Evolutionary conservation across 1,139 yeast species (phyloP).

Genomic region (Kodamaea suecica): DNA sequence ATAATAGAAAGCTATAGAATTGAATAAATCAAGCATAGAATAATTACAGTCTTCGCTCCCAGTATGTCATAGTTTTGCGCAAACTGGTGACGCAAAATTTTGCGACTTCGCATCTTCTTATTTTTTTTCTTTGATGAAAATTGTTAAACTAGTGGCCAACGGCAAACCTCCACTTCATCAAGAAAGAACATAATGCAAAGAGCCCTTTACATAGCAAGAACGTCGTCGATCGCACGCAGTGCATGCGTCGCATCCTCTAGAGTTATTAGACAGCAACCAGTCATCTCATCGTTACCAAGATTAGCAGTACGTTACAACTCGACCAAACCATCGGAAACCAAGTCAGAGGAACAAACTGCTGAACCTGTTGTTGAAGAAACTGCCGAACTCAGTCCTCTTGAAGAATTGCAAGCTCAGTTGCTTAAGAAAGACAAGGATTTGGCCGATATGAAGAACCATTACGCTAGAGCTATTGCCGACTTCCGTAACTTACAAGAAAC

Average conservation of each 20-base stretch:
- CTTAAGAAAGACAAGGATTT: conserved; percentile 72
- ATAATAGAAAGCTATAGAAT: not conserved
- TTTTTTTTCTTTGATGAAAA: conserved; percentile 2
- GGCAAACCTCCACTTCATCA: conserved; percentile 2
- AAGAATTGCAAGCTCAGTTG: conserved; percentile 53
- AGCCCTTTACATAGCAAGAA: conserved; percentile 26
- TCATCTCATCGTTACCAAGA: conserved; percentile 13
- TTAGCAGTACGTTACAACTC: conserved; percentile 23
- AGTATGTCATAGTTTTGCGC: no score
- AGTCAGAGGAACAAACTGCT: conserved; percentile 11
- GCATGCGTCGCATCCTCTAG: conserved; percentile 15
- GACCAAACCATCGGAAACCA: conserved; percentile 15
- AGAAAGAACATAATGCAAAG: conserved; percentile 31
- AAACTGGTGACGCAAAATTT: conserved; percentile 1
- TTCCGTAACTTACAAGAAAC: conserved; percentile 91
- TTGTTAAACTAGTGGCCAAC: not conserved
- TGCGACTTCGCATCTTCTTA: no score
- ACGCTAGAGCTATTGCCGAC: conserved; percentile 83
- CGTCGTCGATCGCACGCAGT: conserved; percentile 20
- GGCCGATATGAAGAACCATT: conserved; percentile 79
- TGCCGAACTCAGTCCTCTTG: conserved; percentile 21
- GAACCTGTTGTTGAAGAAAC: conserved; percentile 14
- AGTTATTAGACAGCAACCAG: conserved; percentile 17
- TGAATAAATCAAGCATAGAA: no score
- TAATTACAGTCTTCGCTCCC: no score